Conservation (phyloP, 768 basidiomycete species). For the Boletus eberwhitei region DNA sequence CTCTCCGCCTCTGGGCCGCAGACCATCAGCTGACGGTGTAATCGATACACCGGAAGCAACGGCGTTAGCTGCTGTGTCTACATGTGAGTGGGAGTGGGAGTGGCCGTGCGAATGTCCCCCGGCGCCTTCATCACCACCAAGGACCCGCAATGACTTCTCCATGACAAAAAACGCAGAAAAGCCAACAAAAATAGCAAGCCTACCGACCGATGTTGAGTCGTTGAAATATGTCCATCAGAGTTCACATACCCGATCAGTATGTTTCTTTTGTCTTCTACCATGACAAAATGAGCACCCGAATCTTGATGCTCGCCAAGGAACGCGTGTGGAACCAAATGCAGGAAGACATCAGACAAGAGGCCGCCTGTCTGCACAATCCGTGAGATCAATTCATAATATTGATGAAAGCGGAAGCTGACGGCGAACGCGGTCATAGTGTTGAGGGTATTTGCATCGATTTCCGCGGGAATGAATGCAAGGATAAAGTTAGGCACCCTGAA, state of each 20-base stretch:
- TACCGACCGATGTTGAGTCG: constrained; percentile 28
- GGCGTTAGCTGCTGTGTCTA: constrained; percentile 27
- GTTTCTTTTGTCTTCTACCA: constrained; percentile 90
- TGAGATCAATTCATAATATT: constrained; percentile 16
- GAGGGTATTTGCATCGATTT: constrained; percentile 79
- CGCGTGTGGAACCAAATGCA: constrained; percentile 87
- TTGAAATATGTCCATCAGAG: constrained; percentile 1
- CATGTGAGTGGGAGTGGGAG: constrained; percentile 56
- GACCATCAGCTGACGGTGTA: constrained; percentile 41
- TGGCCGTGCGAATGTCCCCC: constrained; percentile 50
- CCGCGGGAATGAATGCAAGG: constrained; percentile 87
- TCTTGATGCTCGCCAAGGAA: constrained; percentile 88
- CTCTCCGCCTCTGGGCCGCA: constrained; percentile 45
- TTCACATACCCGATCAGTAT: constrained; percentile 76
- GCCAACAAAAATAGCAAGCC: constrained; percentile 78
- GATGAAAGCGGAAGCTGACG: constrained; percentile 41
- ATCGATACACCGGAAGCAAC: constrained; percentile 48
- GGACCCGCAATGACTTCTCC: constrained; percentile 86
- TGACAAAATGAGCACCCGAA: constrained; percentile 67
- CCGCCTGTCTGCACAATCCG: constrained; percentile 66
- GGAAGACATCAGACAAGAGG: constrained; percentile 87
- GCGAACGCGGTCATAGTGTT: constrained; percentile 96
- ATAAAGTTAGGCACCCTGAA: constrained; percentile 89
- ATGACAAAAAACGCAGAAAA: constrained; percentile 91
- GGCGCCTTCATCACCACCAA: constrained; percentile 56